A percentile compares a stretch with the other conserved stretches of the same genome.
These are phyloP conservation scores for Fulvia fulva DNA, from an alignment of 2,329 filamentous ascomycete species.

Conservation along the genomic window DNA sequence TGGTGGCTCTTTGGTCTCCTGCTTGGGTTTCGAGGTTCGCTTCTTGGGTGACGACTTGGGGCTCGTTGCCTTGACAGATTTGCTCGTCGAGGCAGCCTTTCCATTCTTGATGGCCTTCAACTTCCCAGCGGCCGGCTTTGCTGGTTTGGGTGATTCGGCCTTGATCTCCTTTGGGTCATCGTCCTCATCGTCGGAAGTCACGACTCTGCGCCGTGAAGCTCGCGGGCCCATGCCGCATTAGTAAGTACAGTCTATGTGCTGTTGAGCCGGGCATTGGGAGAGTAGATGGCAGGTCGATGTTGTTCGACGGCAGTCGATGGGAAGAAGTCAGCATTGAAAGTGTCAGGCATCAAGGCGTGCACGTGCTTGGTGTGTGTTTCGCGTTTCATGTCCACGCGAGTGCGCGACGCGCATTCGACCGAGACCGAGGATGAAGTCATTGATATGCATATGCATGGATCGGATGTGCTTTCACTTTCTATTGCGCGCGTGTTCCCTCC, in stretches of 20 bases:
- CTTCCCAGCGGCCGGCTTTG: constrained; percentile 20
- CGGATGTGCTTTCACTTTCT: not conserved
- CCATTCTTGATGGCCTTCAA: constrained; percentile 20
- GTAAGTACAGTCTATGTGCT: not conserved
- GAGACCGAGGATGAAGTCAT: not conserved
- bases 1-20: constrained; percentile 36
- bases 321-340: not conserved
- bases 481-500: not conserved
- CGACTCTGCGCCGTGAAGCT: constrained; percentile 25
- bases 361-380: not conserved
- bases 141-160: constrained; percentile 12
- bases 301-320: not conserved
- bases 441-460: too few species aligned
- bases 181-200: constrained; percentile 20
- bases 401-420: not conserved
- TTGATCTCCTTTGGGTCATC: constrained; percentile 15
- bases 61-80: constrained; percentile 3
- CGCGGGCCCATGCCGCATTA: constrained; percentile 31
- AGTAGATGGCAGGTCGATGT: not conserved
- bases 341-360: constrained; percentile 1
- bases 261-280: not conserved
- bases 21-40: constrained; percentile 11
- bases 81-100: not conserved
- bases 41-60: constrained; percentile 21
- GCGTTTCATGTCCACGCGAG: not conserved